These are phyloP conservation scores for Rhizopus delemar DNA, from an alignment of 371 early-diverging fungal species.

Conservation along the genomic window DNA sequence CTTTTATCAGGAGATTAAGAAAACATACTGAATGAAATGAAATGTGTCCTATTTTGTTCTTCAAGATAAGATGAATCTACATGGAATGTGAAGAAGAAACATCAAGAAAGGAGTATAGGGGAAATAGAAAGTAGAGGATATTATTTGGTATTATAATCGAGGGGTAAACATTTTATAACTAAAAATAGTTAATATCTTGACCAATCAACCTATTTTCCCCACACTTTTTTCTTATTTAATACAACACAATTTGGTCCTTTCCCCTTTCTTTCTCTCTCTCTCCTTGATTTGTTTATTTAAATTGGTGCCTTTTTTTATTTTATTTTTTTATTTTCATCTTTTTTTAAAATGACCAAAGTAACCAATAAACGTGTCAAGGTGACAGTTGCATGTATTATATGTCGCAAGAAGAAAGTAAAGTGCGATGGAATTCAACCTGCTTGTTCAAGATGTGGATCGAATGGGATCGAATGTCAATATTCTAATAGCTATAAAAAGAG, in stretches of 20 bases:
- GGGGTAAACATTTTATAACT: background rate
- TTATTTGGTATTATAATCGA: too few species aligned
- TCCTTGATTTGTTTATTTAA: constrained; percentile 2
- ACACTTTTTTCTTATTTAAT: constrained; percentile 9
- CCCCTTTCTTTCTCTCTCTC: constrained; percentile 12
- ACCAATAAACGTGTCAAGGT: constrained; percentile 45
- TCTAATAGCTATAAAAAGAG: constrained; percentile 43
- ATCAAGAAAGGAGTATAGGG: too few species aligned
- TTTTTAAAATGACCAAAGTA: constrained; percentile 16
- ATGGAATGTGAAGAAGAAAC: too few species aligned
- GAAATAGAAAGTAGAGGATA: background rate
- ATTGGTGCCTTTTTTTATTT: constrained; percentile 7
- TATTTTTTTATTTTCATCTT: constrained; percentile 16
- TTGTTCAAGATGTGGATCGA: constrained; percentile 43
- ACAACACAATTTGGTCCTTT: constrained; percentile 8
- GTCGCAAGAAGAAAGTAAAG: constrained; percentile 53
- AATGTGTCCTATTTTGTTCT: too few species aligned
- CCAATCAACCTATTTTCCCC: constrained; percentile 17
- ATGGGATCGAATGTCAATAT: constrained; percentile 40
- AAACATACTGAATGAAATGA: too few species aligned
- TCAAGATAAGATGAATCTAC: too few species aligned
- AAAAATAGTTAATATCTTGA: constrained; percentile 12
- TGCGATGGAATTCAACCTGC: constrained; percentile 50
- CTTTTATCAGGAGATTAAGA: too few species aligned
- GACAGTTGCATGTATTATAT: constrained; percentile 47